Evolutionary conservation across 2,329 filamentous ascomycete species (phyloP).

Genomic region (Ramularia collo-cygni): DNA sequence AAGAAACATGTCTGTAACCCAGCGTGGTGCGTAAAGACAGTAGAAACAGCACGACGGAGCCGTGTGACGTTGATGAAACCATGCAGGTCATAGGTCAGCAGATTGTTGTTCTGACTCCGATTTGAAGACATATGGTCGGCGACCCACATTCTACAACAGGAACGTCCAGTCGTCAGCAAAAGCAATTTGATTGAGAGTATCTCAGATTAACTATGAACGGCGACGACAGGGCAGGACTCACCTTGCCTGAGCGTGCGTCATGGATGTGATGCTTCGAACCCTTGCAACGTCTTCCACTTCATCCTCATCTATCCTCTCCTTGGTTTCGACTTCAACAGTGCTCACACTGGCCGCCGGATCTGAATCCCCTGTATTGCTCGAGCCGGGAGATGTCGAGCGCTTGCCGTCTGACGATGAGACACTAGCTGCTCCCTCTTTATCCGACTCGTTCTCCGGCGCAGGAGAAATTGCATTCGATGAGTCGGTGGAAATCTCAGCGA

Average conservation of each 20-base stretch:
- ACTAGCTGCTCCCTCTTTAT: too few species aligned
- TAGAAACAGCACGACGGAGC: constrained; percentile 10
- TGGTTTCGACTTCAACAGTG: too few species aligned
- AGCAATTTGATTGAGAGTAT: not conserved
- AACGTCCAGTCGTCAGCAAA: constrained; percentile 8
- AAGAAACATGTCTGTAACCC: constrained; percentile 15
- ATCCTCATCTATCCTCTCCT: too few species aligned
- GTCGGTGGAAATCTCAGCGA: too few species aligned
- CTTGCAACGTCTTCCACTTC: too few species aligned
- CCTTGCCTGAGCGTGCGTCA: constrained; percentile 4
- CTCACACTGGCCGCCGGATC: too few species aligned
- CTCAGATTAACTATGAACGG: constrained; percentile 1
- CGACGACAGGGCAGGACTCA: constrained; percentile 13
- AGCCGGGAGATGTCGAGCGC: too few species aligned
- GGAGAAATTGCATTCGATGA: too few species aligned
- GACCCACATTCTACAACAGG: constrained; percentile 11
- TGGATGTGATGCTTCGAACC: not conserved
- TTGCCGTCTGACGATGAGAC: too few species aligned
- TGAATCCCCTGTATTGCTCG: too few species aligned
- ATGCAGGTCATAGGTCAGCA: constrained; percentile 10
- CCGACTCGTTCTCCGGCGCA: too few species aligned
- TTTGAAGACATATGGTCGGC: constrained; percentile 13
- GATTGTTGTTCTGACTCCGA: constrained; percentile 12
- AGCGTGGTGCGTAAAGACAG: constrained; percentile 11
- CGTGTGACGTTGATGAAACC: constrained; percentile 11